phyloP scores from a whole-genome alignment of 495 filamentous ascomycete genomes.

The Halenospora varia region DNA sequence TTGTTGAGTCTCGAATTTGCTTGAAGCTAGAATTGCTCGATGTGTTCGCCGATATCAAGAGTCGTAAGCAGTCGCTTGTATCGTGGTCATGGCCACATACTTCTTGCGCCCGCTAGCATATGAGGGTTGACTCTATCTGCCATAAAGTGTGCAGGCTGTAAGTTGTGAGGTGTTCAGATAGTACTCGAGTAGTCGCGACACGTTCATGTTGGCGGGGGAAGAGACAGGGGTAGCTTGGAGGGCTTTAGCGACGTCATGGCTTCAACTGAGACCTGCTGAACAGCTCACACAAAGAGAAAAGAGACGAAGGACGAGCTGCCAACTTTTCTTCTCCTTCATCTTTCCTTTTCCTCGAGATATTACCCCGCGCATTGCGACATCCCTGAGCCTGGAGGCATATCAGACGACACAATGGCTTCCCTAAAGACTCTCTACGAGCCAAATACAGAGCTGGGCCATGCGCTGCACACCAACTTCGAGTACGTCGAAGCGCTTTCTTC shows the following conservation, averaged over 20 bases:
- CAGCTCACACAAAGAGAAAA: too few relatives aligned
- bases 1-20: too few relatives aligned
- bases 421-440: slow-evolving; percentile 17
- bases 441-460: slow-evolving; percentile 9
- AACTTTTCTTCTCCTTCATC: not conserved
- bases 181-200: not conserved
- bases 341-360: not conserved
- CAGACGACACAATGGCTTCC: slow-evolving; percentile 5
- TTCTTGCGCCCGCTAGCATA: too few relatives aligned
- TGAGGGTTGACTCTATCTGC: too few relatives aligned
- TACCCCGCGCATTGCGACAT: too few relatives aligned
- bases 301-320: too few relatives aligned
- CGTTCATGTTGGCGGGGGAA: not conserved
- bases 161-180: not conserved
- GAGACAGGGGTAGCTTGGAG: not conserved
- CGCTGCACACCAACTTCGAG: slow-evolving; percentile 24
- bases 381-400: too few relatives aligned
- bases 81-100: too few relatives aligned
- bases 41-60: too few relatives aligned
- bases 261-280: not conserved
- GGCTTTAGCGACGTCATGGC: slow-evolving; percentile 10
- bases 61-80: too few relatives aligned
- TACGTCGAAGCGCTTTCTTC: not conserved
- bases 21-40: too few relatives aligned
- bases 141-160: too few relatives aligned